Conservation (phyloP, 139 green algal species). For the Tetradesmus lagerheimii region DNA sequence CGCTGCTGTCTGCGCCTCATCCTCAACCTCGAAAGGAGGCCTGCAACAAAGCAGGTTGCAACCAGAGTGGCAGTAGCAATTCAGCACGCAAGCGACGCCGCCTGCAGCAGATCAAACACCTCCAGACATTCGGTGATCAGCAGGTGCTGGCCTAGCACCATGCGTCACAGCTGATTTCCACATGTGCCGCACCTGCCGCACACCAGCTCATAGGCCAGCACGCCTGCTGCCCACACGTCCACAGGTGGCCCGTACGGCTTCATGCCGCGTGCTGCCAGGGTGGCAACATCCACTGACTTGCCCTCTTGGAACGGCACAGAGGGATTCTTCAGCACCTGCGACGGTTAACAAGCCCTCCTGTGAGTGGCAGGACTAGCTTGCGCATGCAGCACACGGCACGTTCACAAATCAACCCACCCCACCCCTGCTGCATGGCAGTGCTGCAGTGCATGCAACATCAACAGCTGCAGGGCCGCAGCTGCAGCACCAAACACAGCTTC, state of each 20-base stretch:
- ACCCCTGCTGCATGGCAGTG: neutral
- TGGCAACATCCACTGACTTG: slow-evolving; percentile 35
- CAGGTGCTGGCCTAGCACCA: no score
- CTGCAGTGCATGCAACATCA: neutral
- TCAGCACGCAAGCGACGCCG: neutral
- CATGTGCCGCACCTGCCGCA: slow-evolving; percentile 55
- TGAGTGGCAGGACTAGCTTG: neutral
- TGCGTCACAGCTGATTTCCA: neutral
- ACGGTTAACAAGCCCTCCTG: no score
- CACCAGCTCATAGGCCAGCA: slow-evolving; percentile 90
- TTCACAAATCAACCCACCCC: neutral
- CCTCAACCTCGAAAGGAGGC: slow-evolving; percentile 77
- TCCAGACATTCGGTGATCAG: no score
- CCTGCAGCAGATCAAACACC: no score
- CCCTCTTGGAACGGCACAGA: slow-evolving; percentile 69
- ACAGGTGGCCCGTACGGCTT: slow-evolving; percentile 75
- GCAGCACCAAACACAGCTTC: neutral
- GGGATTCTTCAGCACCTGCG: slow-evolving; percentile 79
- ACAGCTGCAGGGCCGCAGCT: neutral
- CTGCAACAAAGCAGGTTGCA: neutral
- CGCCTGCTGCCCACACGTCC: slow-evolving; percentile 86
- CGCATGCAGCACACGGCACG: neutral
- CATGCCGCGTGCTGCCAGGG: slow-evolving; percentile 65
- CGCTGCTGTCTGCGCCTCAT: slow-evolving; percentile 79
- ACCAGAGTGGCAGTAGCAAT: neutral